Conservation (phyloP, 148 eudicot genomes). For the Camellia japonica region DNA sequence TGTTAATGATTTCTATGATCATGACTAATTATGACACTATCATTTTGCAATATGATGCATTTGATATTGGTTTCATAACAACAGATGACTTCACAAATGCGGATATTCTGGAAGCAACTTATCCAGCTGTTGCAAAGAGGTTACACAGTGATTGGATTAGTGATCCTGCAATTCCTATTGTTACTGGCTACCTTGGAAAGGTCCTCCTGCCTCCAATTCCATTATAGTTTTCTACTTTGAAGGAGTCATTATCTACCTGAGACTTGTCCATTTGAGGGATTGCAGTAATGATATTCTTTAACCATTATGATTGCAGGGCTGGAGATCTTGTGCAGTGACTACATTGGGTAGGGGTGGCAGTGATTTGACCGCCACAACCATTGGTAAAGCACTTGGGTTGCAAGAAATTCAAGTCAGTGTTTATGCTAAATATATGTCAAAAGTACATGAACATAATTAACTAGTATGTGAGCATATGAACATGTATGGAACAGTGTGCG, state of each 20-base stretch:
- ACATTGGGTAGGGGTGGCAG: conserved; percentile 98
- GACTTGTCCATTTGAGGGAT: neutral
- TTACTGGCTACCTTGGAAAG: conserved; percentile 98
- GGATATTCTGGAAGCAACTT: conserved; percentile 94
- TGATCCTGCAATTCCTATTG: conserved; percentile 88
- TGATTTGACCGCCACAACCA: conserved; percentile 95
- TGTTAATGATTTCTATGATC: neutral
- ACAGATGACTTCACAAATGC: conserved; percentile 97
- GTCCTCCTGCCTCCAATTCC: conserved; percentile 29
- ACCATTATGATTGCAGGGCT: conserved; percentile 50
- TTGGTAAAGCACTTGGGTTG: conserved; percentile 92
- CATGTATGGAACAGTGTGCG: neutral
- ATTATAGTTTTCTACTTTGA: neutral
- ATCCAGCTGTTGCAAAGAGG: conserved; percentile 90
- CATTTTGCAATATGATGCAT: conserved; percentile 91
- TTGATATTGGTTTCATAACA: conserved; percentile 85
- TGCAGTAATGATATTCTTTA: neutral
- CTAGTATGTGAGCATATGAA: neutral
- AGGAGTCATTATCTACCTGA: neutral
- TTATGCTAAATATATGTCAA: neutral
- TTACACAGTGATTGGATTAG: conserved; percentile 66
- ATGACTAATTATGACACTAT: conserved; percentile 19
- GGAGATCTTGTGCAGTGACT: conserved; percentile 90
- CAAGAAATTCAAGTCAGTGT: conserved; percentile 82
- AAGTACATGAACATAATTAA: conserved; percentile 1